Evolutionary conservation across 257 asterid genomes (phyloP), one percentile per base, ranked within the genome.

Genomic region (Lantana camara): DNA sequence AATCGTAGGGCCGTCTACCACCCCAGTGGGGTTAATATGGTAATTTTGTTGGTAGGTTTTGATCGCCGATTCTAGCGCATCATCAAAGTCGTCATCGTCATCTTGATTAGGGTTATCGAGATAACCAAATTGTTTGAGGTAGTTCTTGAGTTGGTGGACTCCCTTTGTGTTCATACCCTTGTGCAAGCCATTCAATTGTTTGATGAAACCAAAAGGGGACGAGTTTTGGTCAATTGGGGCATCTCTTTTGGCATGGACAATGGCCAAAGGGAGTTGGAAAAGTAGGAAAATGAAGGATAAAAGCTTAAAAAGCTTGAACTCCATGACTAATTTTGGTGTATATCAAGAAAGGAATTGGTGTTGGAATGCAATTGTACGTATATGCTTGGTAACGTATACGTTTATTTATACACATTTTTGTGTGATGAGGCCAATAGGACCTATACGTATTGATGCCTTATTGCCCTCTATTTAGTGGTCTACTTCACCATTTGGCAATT

Each of bases 81-180:
- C 61, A 15, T 79, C 84, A 45, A 72, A 75, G 12, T 30, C 62
- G 2, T 64, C 71, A 41, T 66, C 11, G 7, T 69, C 35, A 23
- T 53, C 19, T 68, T 41, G 14, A 9, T 57, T 67, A 12, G 2
- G 57, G 30, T 50, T 10, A 11, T 66, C 7, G 9, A 76, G 77
- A 53, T 80, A 79, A 21, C 84, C 84, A 20, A 68, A 75, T 10
- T 48, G 4, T 15, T 66, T 29, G 23, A 75, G 75, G 51, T 68
- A 75, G 37, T n/a, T 5, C 62, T 71, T 73, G 64, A 80, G 78
- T 0, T 40, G 34, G 38, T 38, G 59, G 29, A 71, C 38, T 0
- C 46, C 73, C 34, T 52, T 47, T 0, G 71, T 50, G 6, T 46
- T 30, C 44, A 47, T 42, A 6, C 80, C 78, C 41, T 74, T 67